Base-by-base conservation (phyloP, 345 rosid species). In the Noccaea bulbosa region DNA sequence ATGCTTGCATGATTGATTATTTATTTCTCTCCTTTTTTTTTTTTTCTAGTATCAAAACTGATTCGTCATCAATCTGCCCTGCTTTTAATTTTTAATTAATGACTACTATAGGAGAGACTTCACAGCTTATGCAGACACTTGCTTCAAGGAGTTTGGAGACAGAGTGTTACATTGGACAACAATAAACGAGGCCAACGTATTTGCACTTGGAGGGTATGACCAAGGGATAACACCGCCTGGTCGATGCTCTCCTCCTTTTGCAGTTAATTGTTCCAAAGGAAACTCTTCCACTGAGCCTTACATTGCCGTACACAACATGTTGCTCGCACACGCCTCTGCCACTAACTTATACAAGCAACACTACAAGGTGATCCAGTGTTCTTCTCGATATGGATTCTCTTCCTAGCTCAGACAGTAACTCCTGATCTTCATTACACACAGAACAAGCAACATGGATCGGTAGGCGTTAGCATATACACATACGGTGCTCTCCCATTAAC, bases 91-190 rank as follows among this genome's bases (percentile, higher is more conserved):
- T 54, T 48, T 57, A 22, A 69, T 47, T 56, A 43, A 14, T 20
- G 41, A 24, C 27, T 27, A 27, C 30, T 27, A 2, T 88, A 90
- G 98, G 79, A 74, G 85, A 52, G 98, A 92, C 80, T 92, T 79
- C 59, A 89, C 91, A 11, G 74, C 58, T 14, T 70, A 70, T 59
- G 74, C 74, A 48, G 20, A 59, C 14, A 59, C 59, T 48, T 70
- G 41, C 60, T 92, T 92, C 70, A 71, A 83, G 80, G 83, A 76
- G 61, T 92, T 90, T 57, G 98, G 98, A 7, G 98, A 92, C 67
- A 84, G 97, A 33, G 98, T 92, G 57, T 83, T 77, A 82, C 84
- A 87, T 17, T 92, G 98, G 98, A 83, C 83, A 30, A 90, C 91
- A 17, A 81, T 92, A 80, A 92, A 88, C 45, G 96, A 92, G 79